Evolutionary conservation across 73 alveolate genomes (phyloP), one percentile per base, ranked within the genome.

Genomic region (Breviolum minutum): DNA sequence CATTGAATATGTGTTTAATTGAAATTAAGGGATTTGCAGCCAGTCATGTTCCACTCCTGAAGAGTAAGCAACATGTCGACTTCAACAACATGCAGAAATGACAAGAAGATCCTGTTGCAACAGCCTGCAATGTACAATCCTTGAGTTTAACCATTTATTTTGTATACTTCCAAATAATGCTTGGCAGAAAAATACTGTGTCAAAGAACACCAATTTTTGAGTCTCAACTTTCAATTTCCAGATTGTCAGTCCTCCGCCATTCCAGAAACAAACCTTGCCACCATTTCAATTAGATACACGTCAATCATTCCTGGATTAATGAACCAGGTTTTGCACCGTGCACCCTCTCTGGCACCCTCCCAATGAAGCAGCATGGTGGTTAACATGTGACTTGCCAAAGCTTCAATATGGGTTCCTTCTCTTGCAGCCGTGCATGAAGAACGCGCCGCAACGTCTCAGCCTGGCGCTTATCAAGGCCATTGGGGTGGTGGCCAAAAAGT

Each of bases 391-490:
- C 54, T 76, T 24, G 85, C 87, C 87, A 8, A 8, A 32, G 95
- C 61, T 22, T 30, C 76, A 89, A 74, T 27, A 89, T 70, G 74
- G 96, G 73, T 29, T 71, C 71, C 71, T 73, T 73, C 96, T 89
- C 96, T 27, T 71, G 94, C 62, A 90, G 87, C 76, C 96, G 87
- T 19, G 96, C 96, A 40, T 90, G 96, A 73, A 90, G 87, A 29
- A 93, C 83, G 17, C 98, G 77, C 70, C 98, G 98, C 90, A 93
- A 70, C n/a, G 98, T 93, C 87, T 93, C 98, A 6, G 87, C 95
- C 95, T 87, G 64, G 30, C 69, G 8, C 40, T 10, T 0, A 70
- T 1, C 63, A 12, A 32, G 1, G 82, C 48, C 40, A 76, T 8
- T 8, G 85, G 85, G 63, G 22, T 14, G 62, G 22, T 62, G 6